Percentiles rank a stretch among this genome's conserved stretches.
Evolutionary conservation across 345 rosid genomes (phyloP).

Genomic region (Acer negundo): DNA sequence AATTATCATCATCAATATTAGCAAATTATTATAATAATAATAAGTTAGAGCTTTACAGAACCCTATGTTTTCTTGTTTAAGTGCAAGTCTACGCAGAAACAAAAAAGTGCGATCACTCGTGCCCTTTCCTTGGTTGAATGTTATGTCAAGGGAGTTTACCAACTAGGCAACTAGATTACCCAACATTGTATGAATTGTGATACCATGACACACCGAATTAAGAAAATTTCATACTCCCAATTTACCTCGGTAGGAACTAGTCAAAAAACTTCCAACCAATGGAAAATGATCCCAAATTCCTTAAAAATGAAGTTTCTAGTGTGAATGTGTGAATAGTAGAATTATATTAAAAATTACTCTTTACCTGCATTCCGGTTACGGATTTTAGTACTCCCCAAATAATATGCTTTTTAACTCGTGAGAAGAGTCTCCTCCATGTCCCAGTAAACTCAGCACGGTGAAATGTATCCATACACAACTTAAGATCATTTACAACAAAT

Average conservation of each 20-base stretch:
- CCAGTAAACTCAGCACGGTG: constrained; percentile 86
- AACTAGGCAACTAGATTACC: constrained; percentile 4
- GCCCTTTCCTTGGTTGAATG: background rate
- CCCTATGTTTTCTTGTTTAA: background rate
- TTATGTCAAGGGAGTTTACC: background rate
- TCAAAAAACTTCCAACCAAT: background rate
- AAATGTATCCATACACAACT: constrained; percentile 95
- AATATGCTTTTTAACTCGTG: constrained; percentile 96
- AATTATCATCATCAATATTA: constrained; percentile 10
- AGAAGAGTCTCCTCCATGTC: constrained; percentile 96
- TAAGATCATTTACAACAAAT: constrained; percentile 94
- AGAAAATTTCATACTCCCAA: background rate
- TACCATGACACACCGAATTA: background rate
- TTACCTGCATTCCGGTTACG: constrained; percentile 98
- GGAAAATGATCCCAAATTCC: background rate
- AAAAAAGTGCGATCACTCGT: background rate
- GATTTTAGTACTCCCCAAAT: constrained; percentile 99
- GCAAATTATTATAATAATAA: background rate
- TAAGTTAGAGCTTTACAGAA: background rate
- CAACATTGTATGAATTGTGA: background rate
- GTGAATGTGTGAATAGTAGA: background rate
- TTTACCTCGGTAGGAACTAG: background rate
- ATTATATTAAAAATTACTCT: constrained; percentile 2
- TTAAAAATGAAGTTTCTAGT: background rate
- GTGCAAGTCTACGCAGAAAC: too few relatives aligned